Evolutionary conservation across 2,329 filamentous ascomycete genomes (phyloP), one percentile per base, ranked within the genome.

Genomic region (Oidium heveae): DNA sequence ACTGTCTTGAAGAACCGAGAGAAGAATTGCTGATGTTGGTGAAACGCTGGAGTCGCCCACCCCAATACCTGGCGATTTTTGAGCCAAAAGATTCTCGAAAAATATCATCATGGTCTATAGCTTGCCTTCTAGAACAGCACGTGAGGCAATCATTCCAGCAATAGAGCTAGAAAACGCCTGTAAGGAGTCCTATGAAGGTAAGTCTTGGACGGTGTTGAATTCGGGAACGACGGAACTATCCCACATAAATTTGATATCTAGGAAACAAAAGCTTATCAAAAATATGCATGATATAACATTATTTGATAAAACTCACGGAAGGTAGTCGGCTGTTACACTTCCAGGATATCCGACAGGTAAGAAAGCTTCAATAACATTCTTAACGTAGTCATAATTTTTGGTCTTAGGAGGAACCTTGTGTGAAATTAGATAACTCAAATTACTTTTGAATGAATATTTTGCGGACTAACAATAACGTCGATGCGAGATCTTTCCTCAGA

Each of bases 311-410:
- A 67, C 71, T 63, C 59, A 83, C 77, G 76, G 71, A 13, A 80
- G 66, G 66, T 85, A 85, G 65, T 85, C 81, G 37, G 75, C 69
- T n/a, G 75, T 82, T 39, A 85, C 81, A 59, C 77, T 83, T 47
- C 79, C 72, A 2, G 81, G 81, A 66, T 79, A 85, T 13, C 81
- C 81, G 1, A 75, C 73, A 0, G 81, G 81, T 2, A 85, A 68
- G 61, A 85, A 84, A 6, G 82, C 71, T 59, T 77, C 73, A 12
- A 80, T 65, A 1, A 77, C 58, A 55, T 55, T 61, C 52, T 56
- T 61, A 6, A 57, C 59, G 59, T 62, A 62, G 18, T 28, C 24
- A 7, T 3, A 28, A 4, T 56, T 60, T n/a, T 57, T 59, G 10
- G 56, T 57, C 53, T 58, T 58, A 34, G 60, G 53, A 1, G 62